A percentile compares a stretch with the other conserved stretches of the same genome.
These are phyloP conservation scores for Microbotryomycetes sp. DNA, from an alignment of 1,284 basidiomycete genomes.

Conservation along the genomic window DNA sequence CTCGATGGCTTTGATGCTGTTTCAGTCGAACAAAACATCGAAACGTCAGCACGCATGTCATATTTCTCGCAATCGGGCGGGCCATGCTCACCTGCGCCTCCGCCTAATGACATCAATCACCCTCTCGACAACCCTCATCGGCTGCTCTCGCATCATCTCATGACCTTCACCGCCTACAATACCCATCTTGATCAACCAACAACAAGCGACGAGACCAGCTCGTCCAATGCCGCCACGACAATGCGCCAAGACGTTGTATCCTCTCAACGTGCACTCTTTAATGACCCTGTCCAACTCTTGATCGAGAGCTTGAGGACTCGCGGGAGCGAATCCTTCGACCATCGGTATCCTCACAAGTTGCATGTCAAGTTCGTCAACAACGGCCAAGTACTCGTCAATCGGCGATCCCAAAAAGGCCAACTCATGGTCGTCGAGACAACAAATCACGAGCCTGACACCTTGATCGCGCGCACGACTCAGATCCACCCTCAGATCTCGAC, in stretches of 20 bases:
- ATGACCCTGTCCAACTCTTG: slow-evolving; percentile 63
- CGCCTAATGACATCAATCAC: slow-evolving; percentile 65
- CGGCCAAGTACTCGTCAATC: slow-evolving; percentile 65
- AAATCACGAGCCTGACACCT: slow-evolving; percentile 27
- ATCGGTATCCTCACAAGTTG: slow-evolving; percentile 77
- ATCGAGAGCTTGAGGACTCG: slow-evolving; percentile 50
- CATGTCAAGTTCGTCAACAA: slow-evolving; percentile 59
- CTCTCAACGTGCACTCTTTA: slow-evolving; percentile 63
- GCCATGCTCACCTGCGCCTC: slow-evolving; percentile 51
- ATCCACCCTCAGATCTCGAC: slow-evolving; percentile 71
- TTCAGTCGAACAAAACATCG: background rate
- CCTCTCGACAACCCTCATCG: slow-evolving; percentile 61
- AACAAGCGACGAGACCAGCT: slow-evolving; percentile 84
- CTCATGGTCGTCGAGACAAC: slow-evolving; percentile 47
- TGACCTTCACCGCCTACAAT: slow-evolving; percentile 43
- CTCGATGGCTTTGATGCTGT: slow-evolving; percentile 57
- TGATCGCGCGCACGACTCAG: slow-evolving; percentile 61
- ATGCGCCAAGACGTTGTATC: slow-evolving; percentile 72
- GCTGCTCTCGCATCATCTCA: slow-evolving; percentile 41
- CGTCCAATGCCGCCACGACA: slow-evolving; percentile 93
- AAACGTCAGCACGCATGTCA: too few species aligned
- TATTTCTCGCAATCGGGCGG: too few species aligned
- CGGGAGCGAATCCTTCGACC: slow-evolving; percentile 81
- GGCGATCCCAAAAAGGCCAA: slow-evolving; percentile 72
- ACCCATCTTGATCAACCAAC: slow-evolving; percentile 88